Evolutionary conservation across 2,329 filamentous ascomycete genomes (phyloP).

Genomic region (Ophiostoma perfectum): DNA sequence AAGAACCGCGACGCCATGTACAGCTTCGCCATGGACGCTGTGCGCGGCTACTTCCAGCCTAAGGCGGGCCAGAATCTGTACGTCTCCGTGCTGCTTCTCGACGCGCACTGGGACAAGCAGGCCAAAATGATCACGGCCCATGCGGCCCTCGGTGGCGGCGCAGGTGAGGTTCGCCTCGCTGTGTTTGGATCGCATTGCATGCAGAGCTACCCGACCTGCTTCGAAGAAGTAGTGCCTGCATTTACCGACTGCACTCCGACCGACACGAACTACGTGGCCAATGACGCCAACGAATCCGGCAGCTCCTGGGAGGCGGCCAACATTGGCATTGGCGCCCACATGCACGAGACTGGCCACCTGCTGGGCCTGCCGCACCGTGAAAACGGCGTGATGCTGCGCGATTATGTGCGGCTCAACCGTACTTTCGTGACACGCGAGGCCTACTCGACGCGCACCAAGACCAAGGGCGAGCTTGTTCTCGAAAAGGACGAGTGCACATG

Average conservation of each 20-base stretch:
- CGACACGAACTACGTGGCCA: constrained; percentile 72
- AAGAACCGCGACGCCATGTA: constrained; percentile 69
- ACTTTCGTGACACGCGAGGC: constrained; percentile 77
- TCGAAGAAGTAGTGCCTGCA: constrained; percentile 85
- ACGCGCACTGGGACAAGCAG: constrained; percentile 77
- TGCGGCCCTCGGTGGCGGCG: constrained; percentile 71
- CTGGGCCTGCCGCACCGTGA: constrained; percentile 89
- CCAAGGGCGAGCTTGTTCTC: constrained; percentile 69
- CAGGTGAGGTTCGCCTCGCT: constrained; percentile 70
- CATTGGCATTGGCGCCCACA: constrained; percentile 84
- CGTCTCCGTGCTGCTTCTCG: constrained; percentile 79
- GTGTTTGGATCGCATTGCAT: constrained; percentile 91
- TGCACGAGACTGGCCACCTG: constrained; percentile 85
- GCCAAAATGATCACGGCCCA: constrained; percentile 70
- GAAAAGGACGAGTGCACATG: constrained; percentile 81
- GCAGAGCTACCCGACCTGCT: constrained; percentile 80
- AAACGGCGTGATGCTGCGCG: constrained; percentile 83
- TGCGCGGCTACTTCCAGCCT: constrained; percentile 70
- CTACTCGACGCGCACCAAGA: constrained; percentile 80
- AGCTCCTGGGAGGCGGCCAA: constrained; percentile 96
- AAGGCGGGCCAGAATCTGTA: constrained; percentile 76
- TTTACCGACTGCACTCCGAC: constrained; percentile 89
- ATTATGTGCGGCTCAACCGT: constrained; percentile 79
- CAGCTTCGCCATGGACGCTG: constrained; percentile 68
- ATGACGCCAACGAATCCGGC: constrained; percentile 79